Evolutionary conservation across 2,329 filamentous ascomycete species (phyloP).

Genomic region (Venturia oleaginea): DNA sequence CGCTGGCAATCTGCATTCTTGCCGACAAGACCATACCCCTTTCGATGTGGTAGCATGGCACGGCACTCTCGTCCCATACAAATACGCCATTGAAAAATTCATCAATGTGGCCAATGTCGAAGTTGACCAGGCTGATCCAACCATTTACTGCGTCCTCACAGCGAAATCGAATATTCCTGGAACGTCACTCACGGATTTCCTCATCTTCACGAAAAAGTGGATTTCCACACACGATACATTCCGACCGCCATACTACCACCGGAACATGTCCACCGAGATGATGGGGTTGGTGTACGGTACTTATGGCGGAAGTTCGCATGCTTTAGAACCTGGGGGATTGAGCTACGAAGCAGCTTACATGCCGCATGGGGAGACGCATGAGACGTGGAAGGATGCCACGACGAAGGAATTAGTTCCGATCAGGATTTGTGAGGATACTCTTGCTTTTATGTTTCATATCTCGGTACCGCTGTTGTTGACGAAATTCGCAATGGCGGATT

Average conservation of each 20-base stretch:
- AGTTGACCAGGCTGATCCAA: constrained; percentile 33
- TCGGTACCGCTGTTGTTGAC: background rate
- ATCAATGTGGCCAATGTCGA: constrained; percentile 32
- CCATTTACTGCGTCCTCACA: constrained; percentile 33
- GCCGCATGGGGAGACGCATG: constrained; percentile 12
- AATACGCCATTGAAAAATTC: constrained; percentile 34
- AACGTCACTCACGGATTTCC: constrained; percentile 27
- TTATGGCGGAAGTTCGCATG: constrained; percentile 5
- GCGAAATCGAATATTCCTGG: constrained; percentile 28
- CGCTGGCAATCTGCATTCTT: constrained; percentile 11
- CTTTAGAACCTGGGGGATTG: constrained; percentile 6
- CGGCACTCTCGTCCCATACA: constrained; percentile 21
- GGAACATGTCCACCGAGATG: constrained; percentile 31
- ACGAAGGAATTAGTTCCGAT: constrained; percentile 5
- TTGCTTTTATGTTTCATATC: constrained; percentile 12
- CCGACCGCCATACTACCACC: constrained; percentile 35
- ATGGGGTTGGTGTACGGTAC: constrained; percentile 27
- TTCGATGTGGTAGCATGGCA: constrained; percentile 18
- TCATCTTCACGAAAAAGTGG: constrained; percentile 33
- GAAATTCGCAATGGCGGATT: constrained; percentile 1
- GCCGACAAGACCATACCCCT: constrained; percentile 16
- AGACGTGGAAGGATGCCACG: constrained; percentile 8
- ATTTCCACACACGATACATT: constrained; percentile 31
- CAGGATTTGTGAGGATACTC: background rate
- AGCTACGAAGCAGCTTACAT: constrained; percentile 9